Conservation (phyloP, 306 rosid genomes). For the Cicer cuneatum region DNA sequence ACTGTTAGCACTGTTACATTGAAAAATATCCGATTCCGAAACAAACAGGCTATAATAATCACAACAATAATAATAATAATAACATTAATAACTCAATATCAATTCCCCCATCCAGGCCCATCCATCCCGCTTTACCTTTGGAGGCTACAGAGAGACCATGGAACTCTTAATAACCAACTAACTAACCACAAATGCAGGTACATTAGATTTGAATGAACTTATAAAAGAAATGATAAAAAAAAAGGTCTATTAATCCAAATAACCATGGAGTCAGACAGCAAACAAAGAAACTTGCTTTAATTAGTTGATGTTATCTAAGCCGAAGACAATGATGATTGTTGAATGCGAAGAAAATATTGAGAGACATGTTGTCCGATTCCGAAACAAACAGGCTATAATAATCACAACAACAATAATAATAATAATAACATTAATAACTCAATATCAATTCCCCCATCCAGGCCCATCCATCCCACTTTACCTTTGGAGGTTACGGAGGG, state of each 20-base stretch:
- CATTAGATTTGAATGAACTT: not conserved
- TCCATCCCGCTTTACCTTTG: conserved; percentile 16
- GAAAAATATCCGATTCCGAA: not conserved
- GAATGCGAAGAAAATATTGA: no score
- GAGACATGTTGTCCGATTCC: no score
- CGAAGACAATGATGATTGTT: not conserved
- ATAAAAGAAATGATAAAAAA: not conserved
- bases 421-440: not conserved
- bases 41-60: not conserved
- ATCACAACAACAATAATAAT: no score
- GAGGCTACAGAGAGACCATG: not conserved
- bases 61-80: no score
- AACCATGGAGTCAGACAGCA: not conserved
- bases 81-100: conserved; percentile 1
- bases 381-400: not conserved
- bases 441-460: conserved; percentile 9
- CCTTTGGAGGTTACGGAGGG: not conserved
- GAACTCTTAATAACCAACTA: not conserved
- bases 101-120: not conserved
- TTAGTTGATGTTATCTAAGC: not conserved
- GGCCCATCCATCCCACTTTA: conserved; percentile 11
- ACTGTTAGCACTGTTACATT: not conserved
- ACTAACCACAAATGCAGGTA: not conserved
- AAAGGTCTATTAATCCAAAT: conserved; percentile 4
- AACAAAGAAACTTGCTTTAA: conserved; percentile 2